Evolutionary conservation across 2,329 filamentous ascomycete genomes (phyloP), one percentile per base, ranked within the genome.

Genomic region (Ophiostoma ips): DNA sequence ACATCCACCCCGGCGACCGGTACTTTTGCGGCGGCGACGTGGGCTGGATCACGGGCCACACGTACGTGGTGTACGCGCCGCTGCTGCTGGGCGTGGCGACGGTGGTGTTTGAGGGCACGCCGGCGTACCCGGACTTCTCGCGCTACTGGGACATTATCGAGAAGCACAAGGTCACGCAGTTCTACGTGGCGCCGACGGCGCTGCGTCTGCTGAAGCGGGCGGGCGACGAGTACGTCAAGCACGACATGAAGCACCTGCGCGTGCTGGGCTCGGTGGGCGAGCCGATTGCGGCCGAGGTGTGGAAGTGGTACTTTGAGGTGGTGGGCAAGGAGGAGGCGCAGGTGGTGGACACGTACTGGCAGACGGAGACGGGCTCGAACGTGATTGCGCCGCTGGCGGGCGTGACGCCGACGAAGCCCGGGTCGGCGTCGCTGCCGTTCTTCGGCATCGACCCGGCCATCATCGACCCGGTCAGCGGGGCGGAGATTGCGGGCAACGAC

Each of bases 1-100:
- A 98, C 65, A 94, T 98, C 56, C 92, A 98, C 66, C 83, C 89
- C 55, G 81, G 84, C 49, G 92, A 98, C 66, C 80, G 79, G 56
- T 95, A 92, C 76, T 96, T 96, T 76, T 98, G 92, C 60, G 92
- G 89, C 66, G 92, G 92, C 65, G 92, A 98, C 62, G 90, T 98
- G 40, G 92, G 92, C 57, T 98, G 92, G 92, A 96, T 98, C 64
- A 98, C 92, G 30, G 92, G 92, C 16, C 92, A 98, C 71, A 95
- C 92, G 21, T 98, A 98, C 61, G 90, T 96, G 51, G 90, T 98
- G 36, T 98, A 98, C 64, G 88, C 92, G 11, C 92, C 92, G 56
- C 75, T 98, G 49, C 75, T 98, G 43, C 80, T 96, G 45, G 92
- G 92, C 71, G 84, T 95, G 55, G 81, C 90, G 10, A 96, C 90